Conservation (phyloP, 768 basidiomycete species). For the Pleurotus citrinopileatus region DNA sequence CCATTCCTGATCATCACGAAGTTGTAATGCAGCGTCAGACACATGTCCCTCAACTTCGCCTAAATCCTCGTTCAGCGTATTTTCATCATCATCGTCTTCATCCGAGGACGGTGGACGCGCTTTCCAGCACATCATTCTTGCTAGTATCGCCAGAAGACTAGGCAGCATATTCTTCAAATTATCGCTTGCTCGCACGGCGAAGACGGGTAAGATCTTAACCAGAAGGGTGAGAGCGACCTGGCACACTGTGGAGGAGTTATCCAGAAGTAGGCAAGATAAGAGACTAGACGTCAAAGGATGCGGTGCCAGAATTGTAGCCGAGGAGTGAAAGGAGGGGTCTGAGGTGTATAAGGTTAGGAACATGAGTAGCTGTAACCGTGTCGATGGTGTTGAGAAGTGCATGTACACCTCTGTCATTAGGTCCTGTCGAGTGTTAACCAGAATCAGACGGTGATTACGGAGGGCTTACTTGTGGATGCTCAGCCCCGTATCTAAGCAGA, state of each 20-base stretch:
- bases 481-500: slow-evolving; percentile 60
- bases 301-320: slow-evolving; percentile 43
- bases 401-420: slow-evolving; percentile 65
- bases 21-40: slow-evolving; percentile 29
- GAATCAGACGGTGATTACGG: background rate
- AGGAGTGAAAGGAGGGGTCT: slow-evolving; percentile 45
- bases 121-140: slow-evolving; percentile 75
- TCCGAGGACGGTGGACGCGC: slow-evolving; percentile 35
- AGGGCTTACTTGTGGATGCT: slow-evolving; percentile 59
- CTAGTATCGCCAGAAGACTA: slow-evolving; percentile 61
- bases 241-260: slow-evolving; percentile 71
- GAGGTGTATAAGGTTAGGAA: slow-evolving; percentile 65
- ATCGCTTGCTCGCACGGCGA: slow-evolving; percentile 61
- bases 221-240: slow-evolving; percentile 61
- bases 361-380: slow-evolving; percentile 67
- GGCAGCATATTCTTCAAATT: slow-evolving; percentile 62
- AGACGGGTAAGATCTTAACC: slow-evolving; percentile 69
- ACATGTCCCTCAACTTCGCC: slow-evolving; percentile 34
- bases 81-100: slow-evolving; percentile 23
- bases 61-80: slow-evolving; percentile 32
- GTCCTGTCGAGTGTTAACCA: slow-evolving; percentile 42
- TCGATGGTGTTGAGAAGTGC: slow-evolving; percentile 57
- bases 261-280: slow-evolving; percentile 66
- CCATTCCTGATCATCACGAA: slow-evolving; percentile 66
- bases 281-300: slow-evolving; percentile 66